A percentile compares a stretch with the other conserved stretches of the same genome.
phyloP scores from a whole-genome alignment of 2,329 filamentous ascomycete genomes.

The Penicillium olsonii region DNA sequence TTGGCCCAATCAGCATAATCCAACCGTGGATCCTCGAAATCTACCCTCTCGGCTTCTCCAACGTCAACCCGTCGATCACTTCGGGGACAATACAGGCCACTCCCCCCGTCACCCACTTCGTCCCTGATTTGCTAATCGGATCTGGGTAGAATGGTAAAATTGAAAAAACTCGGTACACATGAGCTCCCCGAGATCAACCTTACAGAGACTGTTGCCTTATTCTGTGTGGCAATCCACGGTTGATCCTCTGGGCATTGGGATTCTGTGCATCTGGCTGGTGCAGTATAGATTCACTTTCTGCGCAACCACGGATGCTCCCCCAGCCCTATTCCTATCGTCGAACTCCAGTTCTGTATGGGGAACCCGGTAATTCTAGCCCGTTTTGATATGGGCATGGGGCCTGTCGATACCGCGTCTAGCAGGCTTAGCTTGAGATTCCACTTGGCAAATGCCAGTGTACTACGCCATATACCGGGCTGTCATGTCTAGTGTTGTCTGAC shows the following conservation, averaged over 20 bases:
- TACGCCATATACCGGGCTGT: too few species aligned
- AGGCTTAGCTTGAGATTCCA: slow-evolving; percentile 2
- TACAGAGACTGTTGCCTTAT: neutral
- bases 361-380: neutral
- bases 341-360: too few species aligned
- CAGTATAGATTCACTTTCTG: neutral
- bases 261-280: too few species aligned
- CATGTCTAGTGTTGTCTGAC: too few species aligned
- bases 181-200: neutral
- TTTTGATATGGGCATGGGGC: neutral
- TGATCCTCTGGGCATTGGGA: neutral
- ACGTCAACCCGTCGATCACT: neutral
- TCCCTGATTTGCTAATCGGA: neutral
- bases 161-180: neutral
- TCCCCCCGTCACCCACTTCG: neutral
- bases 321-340: too few species aligned
- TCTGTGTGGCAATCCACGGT: slow-evolving; percentile 3
- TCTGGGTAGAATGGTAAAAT: neutral
- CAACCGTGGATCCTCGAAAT: neutral
- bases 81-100: too few species aligned
- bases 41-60: too few species aligned
- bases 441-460: neutral
- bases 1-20: too few species aligned
- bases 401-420: slow-evolving; percentile 18
- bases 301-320: neutral